Conservation (phyloP, 2,329 filamentous ascomycete species). For the Thelonectria rubi region DNA sequence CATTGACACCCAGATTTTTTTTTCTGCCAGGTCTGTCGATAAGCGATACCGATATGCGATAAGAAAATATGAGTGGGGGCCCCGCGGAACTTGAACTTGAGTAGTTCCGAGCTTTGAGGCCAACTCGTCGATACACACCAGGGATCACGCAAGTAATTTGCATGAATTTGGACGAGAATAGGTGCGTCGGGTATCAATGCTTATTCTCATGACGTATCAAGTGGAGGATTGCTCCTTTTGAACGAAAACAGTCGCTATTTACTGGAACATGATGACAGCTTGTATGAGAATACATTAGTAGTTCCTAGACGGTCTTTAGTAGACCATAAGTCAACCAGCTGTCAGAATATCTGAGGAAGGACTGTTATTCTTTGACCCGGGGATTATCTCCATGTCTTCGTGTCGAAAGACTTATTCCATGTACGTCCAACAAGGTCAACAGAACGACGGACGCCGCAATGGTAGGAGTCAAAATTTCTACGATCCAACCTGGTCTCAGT, state of each 20-base stretch:
- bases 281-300: no score
- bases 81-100: constrained; percentile 22
- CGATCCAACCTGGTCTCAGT: no score
- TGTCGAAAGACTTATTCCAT: background rate
- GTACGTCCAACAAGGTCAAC: no score
- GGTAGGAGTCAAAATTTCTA: no score
- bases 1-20: constrained; percentile 24
- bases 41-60: constrained; percentile 42
- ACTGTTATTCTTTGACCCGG: no score
- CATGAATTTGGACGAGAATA: constrained; percentile 10
- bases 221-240: background rate
- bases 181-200: background rate
- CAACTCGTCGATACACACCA: constrained; percentile 21
- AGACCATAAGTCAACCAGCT: no score
- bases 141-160: constrained; percentile 1
- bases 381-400: background rate
- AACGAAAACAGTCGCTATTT: background rate
- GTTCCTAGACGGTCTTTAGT: no score
- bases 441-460: background rate
- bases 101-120: constrained; percentile 9
- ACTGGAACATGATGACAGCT: no score
- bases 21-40: constrained; percentile 33
- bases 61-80: constrained; percentile 40
- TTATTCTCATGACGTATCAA: constrained; percentile 2
- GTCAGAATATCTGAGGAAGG: no score